Evolutionary conservation across 2,329 filamentous ascomycete species (phyloP), one percentile per base, ranked within the genome.

Genomic region (Colletotrichum sp.): DNA sequence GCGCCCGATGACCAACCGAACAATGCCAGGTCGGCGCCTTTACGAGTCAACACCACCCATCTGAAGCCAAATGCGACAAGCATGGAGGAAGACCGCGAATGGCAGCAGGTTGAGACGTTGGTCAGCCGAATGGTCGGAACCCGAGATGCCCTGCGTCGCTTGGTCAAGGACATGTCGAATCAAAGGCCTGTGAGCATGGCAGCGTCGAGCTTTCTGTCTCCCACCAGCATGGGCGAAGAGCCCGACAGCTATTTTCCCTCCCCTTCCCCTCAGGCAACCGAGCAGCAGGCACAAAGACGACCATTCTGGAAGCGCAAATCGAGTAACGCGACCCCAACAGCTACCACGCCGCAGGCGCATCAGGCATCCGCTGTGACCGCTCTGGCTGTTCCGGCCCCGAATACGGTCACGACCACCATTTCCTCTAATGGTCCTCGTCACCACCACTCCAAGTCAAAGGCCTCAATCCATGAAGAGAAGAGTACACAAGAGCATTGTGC

Each of bases 261-360:
- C 10, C 34, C 73, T 8, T 78, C 83, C 10, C 58, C 73, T 14
- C 24, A 68, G 16, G 79, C 81, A 9, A 80, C 84, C 5, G 92
- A 95, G 69, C 95, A 89, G 82, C 95, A 89, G 82, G 8, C 69
- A 4, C 73, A 75, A 28, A 58, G 64, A 26, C 90, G 92, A 74
- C 89, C 95, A 0, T 98, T 99, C 81, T 99, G 97, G 97, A 98
- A 96, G 83, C 92, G 96, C 63, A 98, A 98, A 84, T 88, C 93
- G 1, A 96, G 92, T 79, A 86, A 87, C 3, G 83, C 88, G 24
- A 96, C 92, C 79, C 86, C 87, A 3, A 83, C 88, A 24, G 83
- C 86, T 4, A 80, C 87, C 34, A 83, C 85, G 7, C 84, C 88
- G 4, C 75, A 76, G 28, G 82, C 84, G 32, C 77, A 86, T 24